Conservation (phyloP, 257 asterid species). For the Penstemon newberryi region DNA sequence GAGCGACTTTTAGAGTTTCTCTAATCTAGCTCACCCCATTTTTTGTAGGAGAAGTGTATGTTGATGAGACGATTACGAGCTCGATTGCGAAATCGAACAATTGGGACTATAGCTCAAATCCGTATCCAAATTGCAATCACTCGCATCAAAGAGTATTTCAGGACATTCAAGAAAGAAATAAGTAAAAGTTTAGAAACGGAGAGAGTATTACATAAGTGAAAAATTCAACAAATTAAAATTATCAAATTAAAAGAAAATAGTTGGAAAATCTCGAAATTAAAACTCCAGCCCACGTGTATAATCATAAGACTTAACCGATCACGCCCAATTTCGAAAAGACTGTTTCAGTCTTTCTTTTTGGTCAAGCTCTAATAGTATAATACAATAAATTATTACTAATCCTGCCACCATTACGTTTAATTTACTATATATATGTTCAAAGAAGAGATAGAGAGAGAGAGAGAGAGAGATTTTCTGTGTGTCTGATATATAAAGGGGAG, state of each 20-base stretch:
- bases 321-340: background rate
- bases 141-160: too few relatives aligned
- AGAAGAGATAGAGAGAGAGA: constrained; percentile 13
- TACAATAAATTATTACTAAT: constrained; percentile 1
- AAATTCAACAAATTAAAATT: too few relatives aligned
- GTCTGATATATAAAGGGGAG: constrained; percentile 16
- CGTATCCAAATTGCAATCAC: too few relatives aligned
- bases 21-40: too few relatives aligned
- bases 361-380: constrained; percentile 13
- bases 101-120: too few relatives aligned
- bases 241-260: background rate
- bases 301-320: background rate
- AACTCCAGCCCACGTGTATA: constrained; percentile 2
- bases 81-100: too few relatives aligned
- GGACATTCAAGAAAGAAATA: too few relatives aligned
- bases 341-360: background rate
- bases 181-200: too few relatives aligned
- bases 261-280: background rate
- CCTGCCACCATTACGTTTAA: constrained; percentile 19
- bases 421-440: background rate
- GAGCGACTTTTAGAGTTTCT: too few relatives aligned
- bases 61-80: too few relatives aligned
- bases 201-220: too few relatives aligned
- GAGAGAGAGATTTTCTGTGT: background rate
- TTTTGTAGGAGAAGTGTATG: too few relatives aligned